These are phyloP conservation scores for Jackrogersella minutella DNA, from an alignment of 495 filamentous ascomycete species.

Conservation along the genomic window DNA sequence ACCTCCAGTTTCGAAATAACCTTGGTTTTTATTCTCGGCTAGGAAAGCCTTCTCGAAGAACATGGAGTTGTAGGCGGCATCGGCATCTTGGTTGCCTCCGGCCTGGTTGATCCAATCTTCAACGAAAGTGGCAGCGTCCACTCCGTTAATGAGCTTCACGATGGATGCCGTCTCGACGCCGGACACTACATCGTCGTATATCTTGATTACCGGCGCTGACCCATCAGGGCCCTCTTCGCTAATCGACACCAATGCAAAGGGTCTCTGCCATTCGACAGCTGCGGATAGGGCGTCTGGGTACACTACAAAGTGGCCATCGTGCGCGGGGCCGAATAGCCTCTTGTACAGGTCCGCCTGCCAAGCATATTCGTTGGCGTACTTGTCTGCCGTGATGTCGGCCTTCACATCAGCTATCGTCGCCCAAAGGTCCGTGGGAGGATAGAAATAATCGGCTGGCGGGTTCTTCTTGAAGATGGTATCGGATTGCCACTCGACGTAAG, in stretches of 20 bases:
- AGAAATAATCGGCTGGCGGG: slow-evolving; percentile 54
- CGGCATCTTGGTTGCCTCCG: slow-evolving; percentile 52
- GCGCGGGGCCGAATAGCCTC: slow-evolving; percentile 48
- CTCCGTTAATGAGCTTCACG: slow-evolving; percentile 50
- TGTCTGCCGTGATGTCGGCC: slow-evolving; percentile 46
- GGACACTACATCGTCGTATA: slow-evolving; percentile 46
- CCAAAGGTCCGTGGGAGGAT: slow-evolving; percentile 56
- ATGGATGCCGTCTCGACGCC: slow-evolving; percentile 35
- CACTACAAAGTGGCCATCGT: slow-evolving; percentile 57
- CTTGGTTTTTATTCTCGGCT: slow-evolving; percentile 33
- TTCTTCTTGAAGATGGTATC: slow-evolving; percentile 51
- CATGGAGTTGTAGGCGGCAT: slow-evolving; percentile 59
- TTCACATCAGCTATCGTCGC: slow-evolving; percentile 49
- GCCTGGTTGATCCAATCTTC: slow-evolving; percentile 43
- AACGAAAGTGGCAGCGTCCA: slow-evolving; percentile 46
- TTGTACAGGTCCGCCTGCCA: slow-evolving; percentile 50
- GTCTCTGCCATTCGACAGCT: slow-evolving; percentile 48
- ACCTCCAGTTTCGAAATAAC: slow-evolving; percentile 43
- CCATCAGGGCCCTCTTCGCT: slow-evolving; percentile 50
- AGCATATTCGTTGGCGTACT: slow-evolving; percentile 54
- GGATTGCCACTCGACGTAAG: slow-evolving; percentile 58
- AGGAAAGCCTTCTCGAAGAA: slow-evolving; percentile 48
- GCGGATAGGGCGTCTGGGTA: slow-evolving; percentile 53
- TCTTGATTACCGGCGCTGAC: slow-evolving; percentile 48
- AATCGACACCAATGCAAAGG: slow-evolving; percentile 48